phyloP scores from a whole-genome alignment of 805 yeast genomes.

The Candida easanensis region DNA sequence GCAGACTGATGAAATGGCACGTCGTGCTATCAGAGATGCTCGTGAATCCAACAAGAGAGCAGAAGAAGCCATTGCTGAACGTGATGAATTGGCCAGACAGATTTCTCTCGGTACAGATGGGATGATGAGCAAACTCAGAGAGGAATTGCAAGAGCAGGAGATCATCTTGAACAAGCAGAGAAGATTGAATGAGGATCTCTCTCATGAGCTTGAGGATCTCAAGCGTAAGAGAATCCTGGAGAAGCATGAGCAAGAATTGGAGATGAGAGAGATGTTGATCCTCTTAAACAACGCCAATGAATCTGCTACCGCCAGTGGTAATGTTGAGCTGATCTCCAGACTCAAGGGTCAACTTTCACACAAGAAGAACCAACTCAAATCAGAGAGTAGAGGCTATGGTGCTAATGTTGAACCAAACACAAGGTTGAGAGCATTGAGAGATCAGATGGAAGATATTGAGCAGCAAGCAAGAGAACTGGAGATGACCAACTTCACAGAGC shows the following conservation, averaged over 20 bases:
- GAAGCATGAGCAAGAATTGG: constrained; percentile 73
- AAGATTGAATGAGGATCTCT: constrained; percentile 57
- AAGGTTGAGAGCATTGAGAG: constrained; percentile 69
- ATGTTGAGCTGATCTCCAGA: constrained; percentile 35
- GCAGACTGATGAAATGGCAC: constrained; percentile 83
- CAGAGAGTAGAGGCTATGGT: constrained; percentile 45
- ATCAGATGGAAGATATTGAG: constrained; percentile 82
- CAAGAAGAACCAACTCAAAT: constrained; percentile 38
- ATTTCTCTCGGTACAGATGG: constrained; percentile 77
- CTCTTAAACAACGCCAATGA: constrained; percentile 48
- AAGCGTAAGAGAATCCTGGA: constrained; percentile 55
- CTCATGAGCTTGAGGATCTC: constrained; percentile 59
- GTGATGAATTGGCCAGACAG: constrained; percentile 62
- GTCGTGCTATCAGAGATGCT: constrained; percentile 61
- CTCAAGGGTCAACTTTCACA: constrained; percentile 38
- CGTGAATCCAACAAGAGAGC: constrained; percentile 50
- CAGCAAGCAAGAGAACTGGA: constrained; percentile 84
- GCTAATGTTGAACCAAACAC: constrained; percentile 71
- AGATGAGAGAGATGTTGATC: constrained; percentile 69
- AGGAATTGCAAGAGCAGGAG: constrained; percentile 63
- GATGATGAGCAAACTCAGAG: constrained; percentile 54
- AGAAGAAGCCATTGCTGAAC: constrained; percentile 55
- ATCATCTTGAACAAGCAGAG: constrained; percentile 56
- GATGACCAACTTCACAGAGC: constrained; percentile 73
- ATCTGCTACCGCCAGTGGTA: constrained; percentile 30